Evolutionary conservation across 345 rosid species (phyloP).

Genomic region (Atalantia buxifolia): DNA sequence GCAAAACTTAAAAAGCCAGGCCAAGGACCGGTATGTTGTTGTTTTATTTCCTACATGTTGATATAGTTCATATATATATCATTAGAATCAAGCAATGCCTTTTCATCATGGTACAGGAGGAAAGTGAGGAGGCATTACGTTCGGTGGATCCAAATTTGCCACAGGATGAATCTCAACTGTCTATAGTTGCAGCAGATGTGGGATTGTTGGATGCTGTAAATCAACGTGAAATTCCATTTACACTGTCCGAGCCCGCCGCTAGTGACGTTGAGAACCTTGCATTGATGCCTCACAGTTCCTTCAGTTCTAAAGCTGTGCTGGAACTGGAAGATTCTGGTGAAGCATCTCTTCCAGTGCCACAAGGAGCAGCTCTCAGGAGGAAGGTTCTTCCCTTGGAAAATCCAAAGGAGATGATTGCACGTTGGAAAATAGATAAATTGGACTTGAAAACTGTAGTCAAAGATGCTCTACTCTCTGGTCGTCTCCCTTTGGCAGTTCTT

Average conservation of each 20-base stretch:
- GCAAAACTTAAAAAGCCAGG: conserved; percentile 66
- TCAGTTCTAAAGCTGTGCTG: conserved; percentile 34
- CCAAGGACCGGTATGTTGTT: conserved; percentile 54
- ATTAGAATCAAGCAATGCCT: conserved; percentile 10
- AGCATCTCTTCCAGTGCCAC: conserved; percentile 53
- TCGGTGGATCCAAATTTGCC: conserved; percentile 31
- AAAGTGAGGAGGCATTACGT: conserved; percentile 39
- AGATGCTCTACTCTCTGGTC: conserved; percentile 91
- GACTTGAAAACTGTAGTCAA: conserved; percentile 85
- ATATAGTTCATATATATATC: conserved; percentile 11
- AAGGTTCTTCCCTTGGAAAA: conserved; percentile 76
- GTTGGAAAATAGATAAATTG: conserved; percentile 83
- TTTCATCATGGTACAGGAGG: conserved; percentile 48
- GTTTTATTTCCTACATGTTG: conserved; percentile 1
- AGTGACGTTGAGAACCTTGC: conserved; percentile 44
- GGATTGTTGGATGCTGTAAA: conserved; percentile 33
- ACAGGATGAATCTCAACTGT: conserved; percentile 59
- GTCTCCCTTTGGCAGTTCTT: conserved; percentile 96
- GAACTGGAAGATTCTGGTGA: conserved; percentile 43
- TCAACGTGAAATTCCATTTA: conserved; percentile 29
- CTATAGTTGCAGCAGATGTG: conserved; percentile 40
- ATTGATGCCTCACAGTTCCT: conserved; percentile 46
- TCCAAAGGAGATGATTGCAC: conserved; percentile 95
- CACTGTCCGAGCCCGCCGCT: conserved; percentile 20
- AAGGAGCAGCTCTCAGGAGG: conserved; percentile 36